Evolutionary conservation across 495 filamentous ascomycete genomes (phyloP).

Genomic region (Podospora sp.): DNA sequence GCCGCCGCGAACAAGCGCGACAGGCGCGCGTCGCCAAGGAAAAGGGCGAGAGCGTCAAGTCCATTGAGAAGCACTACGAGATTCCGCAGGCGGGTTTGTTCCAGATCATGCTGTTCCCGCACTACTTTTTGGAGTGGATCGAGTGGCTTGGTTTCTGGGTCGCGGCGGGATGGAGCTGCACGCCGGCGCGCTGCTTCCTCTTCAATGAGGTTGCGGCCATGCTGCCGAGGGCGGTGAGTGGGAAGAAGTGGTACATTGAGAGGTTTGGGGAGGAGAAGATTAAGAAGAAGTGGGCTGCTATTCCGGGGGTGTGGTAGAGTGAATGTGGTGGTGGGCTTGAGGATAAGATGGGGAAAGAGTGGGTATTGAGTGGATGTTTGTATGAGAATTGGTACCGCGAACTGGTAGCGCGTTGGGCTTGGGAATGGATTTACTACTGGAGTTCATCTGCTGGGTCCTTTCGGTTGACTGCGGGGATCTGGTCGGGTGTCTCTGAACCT

Average conservation of each 20-base stretch:
- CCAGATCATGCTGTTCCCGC: slow-evolving; percentile 79
- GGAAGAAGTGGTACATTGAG: slow-evolving; percentile 83
- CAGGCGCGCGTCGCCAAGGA: slow-evolving; percentile 46
- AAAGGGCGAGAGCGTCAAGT: slow-evolving; percentile 32
- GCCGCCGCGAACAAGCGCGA: slow-evolving; percentile 59
- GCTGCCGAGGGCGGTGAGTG: slow-evolving; percentile 83
- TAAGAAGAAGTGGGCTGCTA: slow-evolving; percentile 73
- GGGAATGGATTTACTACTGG: too few species aligned
- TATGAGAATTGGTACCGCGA: not conserved
- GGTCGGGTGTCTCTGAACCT: too few species aligned
- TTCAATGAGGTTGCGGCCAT: slow-evolving; percentile 87
- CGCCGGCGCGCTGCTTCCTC: slow-evolving; percentile 78
- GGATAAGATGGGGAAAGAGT: not conserved
- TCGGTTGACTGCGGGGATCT: too few species aligned
- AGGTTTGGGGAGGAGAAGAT: slow-evolving; percentile 83
- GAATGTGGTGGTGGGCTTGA: not conserved
- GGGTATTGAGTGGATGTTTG: not conserved
- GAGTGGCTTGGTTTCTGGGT: slow-evolving; percentile 93
- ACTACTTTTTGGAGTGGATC: slow-evolving; percentile 93
- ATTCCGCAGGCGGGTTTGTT: slow-evolving; percentile 85
- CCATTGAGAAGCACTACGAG: slow-evolving; percentile 82
- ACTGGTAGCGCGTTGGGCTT: too few species aligned
- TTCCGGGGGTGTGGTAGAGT: slow-evolving; percentile 69
- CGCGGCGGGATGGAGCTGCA: slow-evolving; percentile 60
- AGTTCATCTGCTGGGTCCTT: too few species aligned